phyloP scores from a whole-genome alignment of 306 rosid species.

The Ceratonia siliqua region DNA sequence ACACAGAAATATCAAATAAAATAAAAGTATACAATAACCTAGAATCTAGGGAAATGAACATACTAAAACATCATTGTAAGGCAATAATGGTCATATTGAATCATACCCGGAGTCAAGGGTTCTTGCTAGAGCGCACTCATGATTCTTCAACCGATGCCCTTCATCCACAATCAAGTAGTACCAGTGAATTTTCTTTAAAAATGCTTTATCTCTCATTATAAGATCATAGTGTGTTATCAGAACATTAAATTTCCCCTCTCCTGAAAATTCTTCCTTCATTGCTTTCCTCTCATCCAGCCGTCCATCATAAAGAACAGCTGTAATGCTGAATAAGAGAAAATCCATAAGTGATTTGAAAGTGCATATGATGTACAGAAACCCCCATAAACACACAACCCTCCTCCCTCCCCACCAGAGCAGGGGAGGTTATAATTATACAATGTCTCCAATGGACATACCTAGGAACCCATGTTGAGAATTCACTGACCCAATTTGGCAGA shows the following conservation, averaged over 20 bases:
- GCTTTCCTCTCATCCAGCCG: conserved; percentile 93
- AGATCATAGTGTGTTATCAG: conserved; percentile 95
- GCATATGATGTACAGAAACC: conserved; percentile 9
- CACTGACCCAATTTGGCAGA: conserved; percentile 89
- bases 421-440: conserved; percentile 18
- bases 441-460: conserved; percentile 52
- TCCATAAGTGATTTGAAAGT: conserved; percentile 28
- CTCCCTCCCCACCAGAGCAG: conserved; percentile 22
- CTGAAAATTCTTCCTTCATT: conserved; percentile 81
- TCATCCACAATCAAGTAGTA: conserved; percentile 93
- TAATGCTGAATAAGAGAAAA: conserved; percentile 66
- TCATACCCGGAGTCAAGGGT: conserved; percentile 89
- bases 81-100: conserved; percentile 21
- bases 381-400: conserved; percentile 22
- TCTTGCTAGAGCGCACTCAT: conserved; percentile 91
- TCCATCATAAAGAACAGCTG: conserved; percentile 84
- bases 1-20: not conserved
- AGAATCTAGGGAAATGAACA: conserved; percentile 12
- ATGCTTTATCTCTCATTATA: conserved; percentile 95
- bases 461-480: conserved; percentile 95
- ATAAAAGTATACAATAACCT: conserved; percentile 23
- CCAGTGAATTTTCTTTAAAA: conserved; percentile 95
- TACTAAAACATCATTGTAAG: conserved; percentile 13
- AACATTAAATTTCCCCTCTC: conserved; percentile 93
- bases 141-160: conserved; percentile 98